Evolutionary conservation across 1,139 yeast species (phyloP), one percentile per base, ranked within the genome.

Genomic region (Candida albicans): DNA sequence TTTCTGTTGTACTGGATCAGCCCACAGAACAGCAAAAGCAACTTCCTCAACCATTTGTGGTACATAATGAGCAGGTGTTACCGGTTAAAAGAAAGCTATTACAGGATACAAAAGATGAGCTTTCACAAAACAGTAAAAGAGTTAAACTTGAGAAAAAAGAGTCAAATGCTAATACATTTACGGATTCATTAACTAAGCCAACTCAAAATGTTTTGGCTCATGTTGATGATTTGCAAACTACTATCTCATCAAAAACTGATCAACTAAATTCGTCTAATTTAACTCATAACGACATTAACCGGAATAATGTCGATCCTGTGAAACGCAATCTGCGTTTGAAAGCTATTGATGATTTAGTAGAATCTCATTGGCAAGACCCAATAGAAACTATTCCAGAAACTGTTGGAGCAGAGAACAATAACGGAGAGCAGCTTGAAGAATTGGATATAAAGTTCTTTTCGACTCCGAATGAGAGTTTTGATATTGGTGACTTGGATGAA

Each of bases 241-340:
- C 68, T 1, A 38, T 62, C 29, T 47, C 61, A n/a, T 35, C 50
- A 2, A 47, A 50, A 4, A 64, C 70, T 6, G 42, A 45, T 2
- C 37, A 42, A 13, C 56, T 71, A 31, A 61, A 64, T 50, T 57
- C 61, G 2, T 52, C 59, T 10, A 52, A 62, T 35, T 41, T 59
- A 12, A 44, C 46, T 4, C 35, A 43, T 3, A 50, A 46, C 18
- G 61, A 57, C 42, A 40, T 51, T 15, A 48, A 53, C 32, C 43
- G 41, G 39, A 53, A 51, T 34, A 59, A 67, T 45, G 68, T 61
- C 9, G 77, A 71, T 45, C 77, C 77, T 0, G 49, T 63, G 15
- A 70, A 41, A 15, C 35, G 35, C 10, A n/a, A 14, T 2, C 8
- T 6, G 9, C 40, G 42, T 13, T 15, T 27, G 14, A 27, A 22